Evolutionary conservation across 2,329 filamentous ascomycete genomes (phyloP).

Genomic region (Penicillium verrucosum): DNA sequence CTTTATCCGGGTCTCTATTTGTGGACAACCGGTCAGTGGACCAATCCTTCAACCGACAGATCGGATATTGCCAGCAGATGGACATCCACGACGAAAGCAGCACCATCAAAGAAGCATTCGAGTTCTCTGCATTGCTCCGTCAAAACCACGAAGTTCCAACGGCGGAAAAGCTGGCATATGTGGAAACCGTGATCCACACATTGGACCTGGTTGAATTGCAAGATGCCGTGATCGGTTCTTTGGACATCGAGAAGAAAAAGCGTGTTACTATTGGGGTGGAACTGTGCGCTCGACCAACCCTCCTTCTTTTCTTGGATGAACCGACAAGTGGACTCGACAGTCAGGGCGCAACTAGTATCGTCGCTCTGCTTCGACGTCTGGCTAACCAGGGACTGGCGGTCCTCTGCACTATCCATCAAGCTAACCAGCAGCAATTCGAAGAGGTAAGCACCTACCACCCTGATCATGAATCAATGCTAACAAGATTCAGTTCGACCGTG

Average conservation of each 20-base stretch:
- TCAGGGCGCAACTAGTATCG: constrained; percentile 62
- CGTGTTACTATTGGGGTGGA: constrained; percentile 68
- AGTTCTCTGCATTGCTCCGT: constrained; percentile 61
- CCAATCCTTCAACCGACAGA: constrained; percentile 60
- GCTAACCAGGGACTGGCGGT: constrained; percentile 62
- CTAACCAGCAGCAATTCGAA: constrained; percentile 59
- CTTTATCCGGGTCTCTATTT: constrained; percentile 59
- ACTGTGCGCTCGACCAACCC: constrained; percentile 61
- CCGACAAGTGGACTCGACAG: constrained; percentile 64
- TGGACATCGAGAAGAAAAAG: constrained; percentile 65
- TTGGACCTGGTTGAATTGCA: constrained; percentile 59
- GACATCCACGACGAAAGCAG: constrained; percentile 65
- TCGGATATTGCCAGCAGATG: constrained; percentile 67
- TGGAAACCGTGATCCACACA: constrained; percentile 59
- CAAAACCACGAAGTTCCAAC: constrained; percentile 50
- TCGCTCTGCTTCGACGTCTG: constrained; percentile 62
- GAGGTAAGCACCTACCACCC: constrained; percentile 14
- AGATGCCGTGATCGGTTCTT: constrained; percentile 58
- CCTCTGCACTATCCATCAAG: constrained; percentile 68
- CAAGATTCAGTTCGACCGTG: constrained; percentile 61
- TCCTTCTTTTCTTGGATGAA: constrained; percentile 65
- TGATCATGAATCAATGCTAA: constrained; percentile 6
- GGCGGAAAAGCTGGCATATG: constrained; percentile 59
- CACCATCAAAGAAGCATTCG: constrained; percentile 62
- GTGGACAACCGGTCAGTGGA: constrained; percentile 60